A percentile compares a stretch with the other conserved stretches of the same genome.
Conservation (phyloP, 2,329 filamentous ascomycete species). For the Fusarium nurragi region DNA sequence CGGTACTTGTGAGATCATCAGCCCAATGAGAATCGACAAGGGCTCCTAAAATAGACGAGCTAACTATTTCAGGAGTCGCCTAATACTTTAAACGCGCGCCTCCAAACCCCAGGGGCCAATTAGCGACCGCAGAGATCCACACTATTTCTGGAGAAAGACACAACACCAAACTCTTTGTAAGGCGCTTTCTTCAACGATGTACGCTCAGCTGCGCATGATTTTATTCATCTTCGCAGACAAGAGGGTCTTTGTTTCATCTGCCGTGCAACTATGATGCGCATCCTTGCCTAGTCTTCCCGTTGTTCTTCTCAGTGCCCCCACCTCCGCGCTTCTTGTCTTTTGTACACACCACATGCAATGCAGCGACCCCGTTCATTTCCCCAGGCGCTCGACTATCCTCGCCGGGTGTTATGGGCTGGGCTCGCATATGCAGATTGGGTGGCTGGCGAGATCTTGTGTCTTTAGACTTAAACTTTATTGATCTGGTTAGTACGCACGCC, state of each 20-base stretch:
- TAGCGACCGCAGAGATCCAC: conserved; percentile 17
- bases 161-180: conserved; percentile 33
- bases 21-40: conserved; percentile 21
- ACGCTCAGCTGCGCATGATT: not conserved
- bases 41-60: conserved; percentile 39
- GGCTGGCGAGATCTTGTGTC: conserved; percentile 35
- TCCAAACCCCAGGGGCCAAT: conserved; percentile 34
- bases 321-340: conserved; percentile 18
- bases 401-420: conserved; percentile 24
- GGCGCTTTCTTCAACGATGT: not conserved
- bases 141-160: conserved; percentile 9
- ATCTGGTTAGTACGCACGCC: not conserved
- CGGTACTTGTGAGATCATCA: conserved; percentile 9
- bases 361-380: conserved; percentile 44
- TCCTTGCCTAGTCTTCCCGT: conserved; percentile 28
- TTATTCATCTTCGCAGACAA: not conserved
- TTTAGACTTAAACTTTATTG: not conserved
- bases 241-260: conserved; percentile 13
- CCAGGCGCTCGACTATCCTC: conserved; percentile 26
- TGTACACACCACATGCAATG: conserved; percentile 40
- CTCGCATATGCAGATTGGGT: conserved; percentile 38
- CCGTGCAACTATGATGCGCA: conserved; percentile 37
- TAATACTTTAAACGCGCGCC: conserved; percentile 44
- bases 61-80: conserved; percentile 32
- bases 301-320: conserved; percentile 15